phyloP scores from a whole-genome alignment of 2,329 filamentous ascomycete species.

The Monosporascus sp. region DNA sequence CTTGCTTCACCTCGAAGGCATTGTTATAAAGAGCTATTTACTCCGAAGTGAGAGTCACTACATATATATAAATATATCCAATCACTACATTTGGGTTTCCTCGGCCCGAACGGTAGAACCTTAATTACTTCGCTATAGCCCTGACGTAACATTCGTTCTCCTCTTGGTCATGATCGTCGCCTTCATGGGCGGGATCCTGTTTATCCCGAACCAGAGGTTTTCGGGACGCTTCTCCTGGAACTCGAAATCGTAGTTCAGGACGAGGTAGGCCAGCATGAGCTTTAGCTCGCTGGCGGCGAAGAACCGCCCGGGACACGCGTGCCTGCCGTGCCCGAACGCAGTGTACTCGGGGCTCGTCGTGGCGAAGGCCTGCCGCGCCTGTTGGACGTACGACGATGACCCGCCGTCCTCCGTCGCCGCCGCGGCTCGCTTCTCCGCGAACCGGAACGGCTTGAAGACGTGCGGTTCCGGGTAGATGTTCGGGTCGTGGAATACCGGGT shows the following conservation, averaged over 20 bases:
- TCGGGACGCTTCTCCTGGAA: conserved; percentile 19
- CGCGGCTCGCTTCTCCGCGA: conserved; percentile 12
- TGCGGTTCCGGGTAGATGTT: conserved; percentile 43
- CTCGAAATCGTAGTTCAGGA: conserved; percentile 22
- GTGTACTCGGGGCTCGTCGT: conserved; percentile 27
- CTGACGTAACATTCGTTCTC: conserved; percentile 3
- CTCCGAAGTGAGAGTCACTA: no score
- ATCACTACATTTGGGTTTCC: no score
- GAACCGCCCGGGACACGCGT: conserved; percentile 36
- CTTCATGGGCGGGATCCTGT: conserved; percentile 23
- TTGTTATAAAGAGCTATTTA: no score
- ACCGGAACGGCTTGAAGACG: conserved; percentile 19
- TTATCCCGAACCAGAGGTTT: conserved; percentile 27
- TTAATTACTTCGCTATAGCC: no score
- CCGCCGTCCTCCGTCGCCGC: background rate
- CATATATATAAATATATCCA: no score
- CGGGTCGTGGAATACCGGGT: conserved; percentile 31
- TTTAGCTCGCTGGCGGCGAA: conserved; percentile 34
- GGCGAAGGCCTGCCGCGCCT: conserved; percentile 19
- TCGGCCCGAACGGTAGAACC: no score
- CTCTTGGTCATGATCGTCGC: conserved; percentile 22
- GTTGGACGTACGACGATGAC: conserved; percentile 10
- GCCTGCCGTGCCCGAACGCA: conserved; percentile 33
- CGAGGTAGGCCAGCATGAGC: conserved; percentile 22
- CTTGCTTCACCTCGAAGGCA: no score